phyloP scores from a whole-genome alignment of 139 green algal species.

The Chlorokybus atmophyticus region DNA sequence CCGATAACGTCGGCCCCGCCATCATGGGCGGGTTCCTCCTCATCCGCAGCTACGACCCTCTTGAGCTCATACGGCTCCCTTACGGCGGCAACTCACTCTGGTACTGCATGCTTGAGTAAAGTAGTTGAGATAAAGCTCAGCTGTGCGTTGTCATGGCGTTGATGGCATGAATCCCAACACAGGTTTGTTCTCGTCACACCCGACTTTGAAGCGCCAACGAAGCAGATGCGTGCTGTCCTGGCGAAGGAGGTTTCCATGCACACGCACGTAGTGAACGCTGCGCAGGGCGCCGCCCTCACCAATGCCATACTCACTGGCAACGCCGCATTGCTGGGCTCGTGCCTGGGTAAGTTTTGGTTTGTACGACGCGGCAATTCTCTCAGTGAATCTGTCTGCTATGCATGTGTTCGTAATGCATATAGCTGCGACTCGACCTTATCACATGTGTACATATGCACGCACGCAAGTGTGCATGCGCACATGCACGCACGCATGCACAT shows the following conservation, averaged over 20 bases:
- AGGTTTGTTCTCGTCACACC: conserved; percentile 91
- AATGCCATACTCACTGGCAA: conserved; percentile 67
- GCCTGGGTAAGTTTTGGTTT: conserved; percentile 29
- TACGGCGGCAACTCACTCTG: not conserved
- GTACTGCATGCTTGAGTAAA: conserved; percentile 7
- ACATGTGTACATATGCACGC: not conserved
- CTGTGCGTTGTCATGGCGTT: not conserved
- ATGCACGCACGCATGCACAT: no score
- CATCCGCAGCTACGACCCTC: conserved; percentile 52
- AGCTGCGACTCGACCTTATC: not conserved
- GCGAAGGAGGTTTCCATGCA: conserved; percentile 68
- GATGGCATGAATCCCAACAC: no score
- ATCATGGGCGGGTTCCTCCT: conserved; percentile 88
- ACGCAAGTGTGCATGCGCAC: no score
- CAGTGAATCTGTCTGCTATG: not conserved
- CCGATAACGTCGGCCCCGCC: conserved; percentile 87
- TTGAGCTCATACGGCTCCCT: conserved; percentile 49
- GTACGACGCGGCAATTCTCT: not conserved
- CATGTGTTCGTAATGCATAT: not conserved
- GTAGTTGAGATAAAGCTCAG: no score
- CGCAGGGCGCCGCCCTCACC: conserved; percentile 69
- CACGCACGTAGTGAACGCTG: conserved; percentile 72
- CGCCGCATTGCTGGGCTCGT: conserved; percentile 51
- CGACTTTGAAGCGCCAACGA: conserved; percentile 78
- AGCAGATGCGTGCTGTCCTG: conserved; percentile 86